A percentile compares a stretch with the other conserved stretches of the same genome.
These are phyloP conservation scores for Trifolium subterraneum DNA, from an alignment of 306 rosid genomes.

Conservation along the genomic window DNA sequence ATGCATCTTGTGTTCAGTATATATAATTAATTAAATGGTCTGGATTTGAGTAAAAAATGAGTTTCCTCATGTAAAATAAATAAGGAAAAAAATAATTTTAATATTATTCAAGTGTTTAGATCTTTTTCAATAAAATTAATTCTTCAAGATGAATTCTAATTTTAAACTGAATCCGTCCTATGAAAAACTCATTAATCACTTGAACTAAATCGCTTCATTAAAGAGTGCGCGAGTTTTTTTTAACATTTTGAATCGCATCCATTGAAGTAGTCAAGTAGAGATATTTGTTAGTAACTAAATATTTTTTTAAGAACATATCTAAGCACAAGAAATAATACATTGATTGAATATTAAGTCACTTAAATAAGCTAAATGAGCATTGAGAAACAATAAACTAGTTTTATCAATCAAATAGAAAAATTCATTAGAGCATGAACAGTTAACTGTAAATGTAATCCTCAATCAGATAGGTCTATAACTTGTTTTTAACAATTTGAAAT, in stretches of 20 bases:
- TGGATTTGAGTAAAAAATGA: too few relatives aligned
- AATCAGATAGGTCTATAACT: slow-evolving; percentile 22
- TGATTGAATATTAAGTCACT: not conserved
- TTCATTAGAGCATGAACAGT: slow-evolving; percentile 37
- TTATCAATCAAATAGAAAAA: slow-evolving; percentile 33
- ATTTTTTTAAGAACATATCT: not conserved
- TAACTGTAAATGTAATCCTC: slow-evolving; percentile 21
- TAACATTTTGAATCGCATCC: not conserved
- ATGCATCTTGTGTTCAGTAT: too few relatives aligned
- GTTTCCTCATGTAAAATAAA: too few relatives aligned
- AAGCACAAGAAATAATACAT: not conserved
- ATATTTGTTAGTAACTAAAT: not conserved
- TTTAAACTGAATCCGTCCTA: too few relatives aligned
- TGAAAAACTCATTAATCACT: too few relatives aligned
- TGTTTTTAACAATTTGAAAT: slow-evolving; percentile 35
- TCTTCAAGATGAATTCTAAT: too few relatives aligned
- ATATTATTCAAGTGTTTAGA: too few relatives aligned
- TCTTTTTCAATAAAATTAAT: too few relatives aligned
- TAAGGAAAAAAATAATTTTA: too few relatives aligned
- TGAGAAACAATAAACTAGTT: slow-evolving; percentile 13
- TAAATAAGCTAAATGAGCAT: not conserved
- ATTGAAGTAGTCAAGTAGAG: not conserved
- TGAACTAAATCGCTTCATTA: too few relatives aligned
- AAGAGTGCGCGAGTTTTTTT: too few relatives aligned
- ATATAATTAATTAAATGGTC: too few relatives aligned